Conservation (phyloP, 2,329 filamentous ascomycete genomes). For the Fusarium succisae region DNA sequence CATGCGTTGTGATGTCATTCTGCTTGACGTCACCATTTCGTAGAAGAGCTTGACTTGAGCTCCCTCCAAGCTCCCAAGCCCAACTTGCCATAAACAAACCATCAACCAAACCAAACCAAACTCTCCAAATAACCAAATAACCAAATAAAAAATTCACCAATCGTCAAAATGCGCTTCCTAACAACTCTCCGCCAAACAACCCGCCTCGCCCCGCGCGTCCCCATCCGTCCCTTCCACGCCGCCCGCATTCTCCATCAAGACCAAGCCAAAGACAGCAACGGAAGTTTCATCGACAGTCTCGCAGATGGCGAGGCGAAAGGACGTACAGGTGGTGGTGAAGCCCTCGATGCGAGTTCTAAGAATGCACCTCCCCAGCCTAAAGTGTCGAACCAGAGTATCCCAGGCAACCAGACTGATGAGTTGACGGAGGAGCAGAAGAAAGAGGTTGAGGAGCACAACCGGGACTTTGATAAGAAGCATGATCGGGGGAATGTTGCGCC, state of each 20-base stretch:
- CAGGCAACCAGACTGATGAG: conserved; percentile 44
- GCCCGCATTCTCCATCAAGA: conserved; percentile 11
- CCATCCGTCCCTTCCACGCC: conserved; percentile 10
- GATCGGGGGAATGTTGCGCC: conserved; percentile 54
- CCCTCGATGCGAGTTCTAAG: conserved; percentile 46
- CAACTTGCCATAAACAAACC: background rate
- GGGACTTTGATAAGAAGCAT: conserved; percentile 64
- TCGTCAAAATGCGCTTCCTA: conserved; percentile 20
- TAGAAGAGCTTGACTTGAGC: conserved; percentile 12
- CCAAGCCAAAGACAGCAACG: conserved; percentile 11
- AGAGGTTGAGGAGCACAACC: conserved; percentile 68
- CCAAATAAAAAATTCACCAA: rapidly evolving
- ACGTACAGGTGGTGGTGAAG: conserved; percentile 51
- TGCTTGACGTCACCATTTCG: conserved; percentile 32
- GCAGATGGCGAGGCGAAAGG: conserved; percentile 46
- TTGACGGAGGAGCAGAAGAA: conserved; percentile 61
- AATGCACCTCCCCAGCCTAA: conserved; percentile 58
- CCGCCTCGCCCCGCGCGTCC: conserved; percentile 15
- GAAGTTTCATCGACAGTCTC: conserved; percentile 39
- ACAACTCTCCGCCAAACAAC: conserved; percentile 6
- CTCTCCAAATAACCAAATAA: rapidly evolving
- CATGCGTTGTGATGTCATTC: conserved; percentile 33
- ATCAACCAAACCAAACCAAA: background rate
- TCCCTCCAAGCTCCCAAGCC: background rate
- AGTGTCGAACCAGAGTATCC: conserved; percentile 59